Evolutionary conservation across 1,284 basidiomycete species (phyloP), one percentile per base, ranked within the genome.

Genomic region (Papiliotrema terrestris): DNA sequence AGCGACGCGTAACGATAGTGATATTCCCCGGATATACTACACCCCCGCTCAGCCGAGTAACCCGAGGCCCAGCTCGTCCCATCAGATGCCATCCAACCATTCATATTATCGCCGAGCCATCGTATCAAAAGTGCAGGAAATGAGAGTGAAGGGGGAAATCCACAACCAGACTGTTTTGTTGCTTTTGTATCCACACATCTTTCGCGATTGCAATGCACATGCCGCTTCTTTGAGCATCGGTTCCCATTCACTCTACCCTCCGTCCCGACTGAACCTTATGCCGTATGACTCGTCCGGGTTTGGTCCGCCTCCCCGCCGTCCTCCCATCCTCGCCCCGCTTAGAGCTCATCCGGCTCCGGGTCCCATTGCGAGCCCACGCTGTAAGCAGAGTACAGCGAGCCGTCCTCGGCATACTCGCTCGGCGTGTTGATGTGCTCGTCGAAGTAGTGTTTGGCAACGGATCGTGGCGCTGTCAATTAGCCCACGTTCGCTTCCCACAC

Each of bases 401-500:
- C 68, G 39, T 69, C 66, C 44, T 69, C 69, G 44, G 67, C 70
- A 53, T 62, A 71, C 54, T 72, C 69, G 59, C 71, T 68, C 0
- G 75, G 75, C 15, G 74, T 76, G 54, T 73, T 70, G 63, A 76
- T 65, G 52, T 70, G 66, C 52, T 79, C 91, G 73, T 93, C 91
- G 76, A 98, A 98, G 81, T 95, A 98, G 74, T 96, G 92, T 62
- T 86, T 83, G 29, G 90, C 89, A 42, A 94, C 81, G 63, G 86
- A 87, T 57, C 91, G 83, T 54, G 94, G 94, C 29, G 94, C 91
- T 88, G 75, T 52, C 19, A 36, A 43, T 45, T 41, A 60, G 52
- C 35, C n/a, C 19, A 9, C 3, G 17, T n/a, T 17, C n/a, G 2
- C 22, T 8, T 13, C 3, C n/a, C 15, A 8, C 43, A 38, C 13